A percentile compares a stretch with the other conserved stretches of the same genome.
These are phyloP conservation scores for Lactifluus piperatus DNA, from an alignment of 768 basidiomycete genomes.

Conservation along the genomic window DNA sequence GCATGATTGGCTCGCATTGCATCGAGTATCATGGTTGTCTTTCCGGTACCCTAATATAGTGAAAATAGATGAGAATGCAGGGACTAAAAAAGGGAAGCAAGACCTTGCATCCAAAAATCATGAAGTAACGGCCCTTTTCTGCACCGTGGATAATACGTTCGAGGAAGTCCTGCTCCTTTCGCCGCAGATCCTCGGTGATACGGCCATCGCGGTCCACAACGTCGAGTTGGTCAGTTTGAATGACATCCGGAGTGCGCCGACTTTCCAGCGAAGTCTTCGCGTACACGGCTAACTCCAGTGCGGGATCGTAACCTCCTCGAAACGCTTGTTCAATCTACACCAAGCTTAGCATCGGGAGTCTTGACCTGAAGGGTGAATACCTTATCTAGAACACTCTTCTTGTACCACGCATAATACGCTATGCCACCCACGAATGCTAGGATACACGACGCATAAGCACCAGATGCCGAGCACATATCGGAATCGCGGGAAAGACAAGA, in stretches of 20 bases:
- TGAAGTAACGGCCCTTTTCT: conserved; percentile 64
- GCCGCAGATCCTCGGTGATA: conserved; percentile 54
- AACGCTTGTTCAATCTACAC: conserved; percentile 71
- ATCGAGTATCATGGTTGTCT: conserved; percentile 78
- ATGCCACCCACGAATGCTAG: conserved; percentile 64
- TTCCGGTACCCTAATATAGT: conserved; percentile 55
- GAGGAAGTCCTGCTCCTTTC: conserved; percentile 67
- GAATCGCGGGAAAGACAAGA: neutral
- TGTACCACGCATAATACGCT: conserved; percentile 72
- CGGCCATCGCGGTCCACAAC: conserved; percentile 34
- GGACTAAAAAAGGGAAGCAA: conserved; percentile 6
- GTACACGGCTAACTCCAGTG: conserved; percentile 58
- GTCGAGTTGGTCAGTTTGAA: conserved; percentile 27
- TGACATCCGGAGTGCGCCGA: conserved; percentile 23
- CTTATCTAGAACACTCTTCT: conserved; percentile 72
- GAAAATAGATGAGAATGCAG: conserved; percentile 9
- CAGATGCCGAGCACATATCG: neutral
- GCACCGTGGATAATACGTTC: conserved; percentile 72
- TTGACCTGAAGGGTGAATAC: conserved; percentile 28
- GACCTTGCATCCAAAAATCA: conserved; percentile 74
- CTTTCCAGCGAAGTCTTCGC: conserved; percentile 26
- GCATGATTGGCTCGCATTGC: conserved; percentile 69
- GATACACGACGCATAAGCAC: neutral
- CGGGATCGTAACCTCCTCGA: conserved; percentile 72
- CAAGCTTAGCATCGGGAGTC: neutral